phyloP scores from a whole-genome alignment of 331 rosid genomes.

The Malus hybrid region DNA sequence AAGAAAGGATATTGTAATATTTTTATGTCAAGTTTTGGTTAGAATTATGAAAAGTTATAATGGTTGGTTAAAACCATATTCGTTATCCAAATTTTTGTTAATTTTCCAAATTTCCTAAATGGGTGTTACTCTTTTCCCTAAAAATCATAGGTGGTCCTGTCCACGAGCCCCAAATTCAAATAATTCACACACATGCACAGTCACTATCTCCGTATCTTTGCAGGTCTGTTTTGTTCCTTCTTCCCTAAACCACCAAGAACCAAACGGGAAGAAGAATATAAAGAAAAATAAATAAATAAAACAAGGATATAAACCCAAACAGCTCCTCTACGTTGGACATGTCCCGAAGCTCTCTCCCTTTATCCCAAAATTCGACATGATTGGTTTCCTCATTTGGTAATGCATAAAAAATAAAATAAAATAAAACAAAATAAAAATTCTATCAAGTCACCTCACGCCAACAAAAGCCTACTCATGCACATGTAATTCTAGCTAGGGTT shows the following conservation, averaged over 20 bases:
- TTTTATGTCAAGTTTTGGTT: no score
- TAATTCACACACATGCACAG: not conserved
- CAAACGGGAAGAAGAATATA: not conserved
- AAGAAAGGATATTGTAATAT: no score
- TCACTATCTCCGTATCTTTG: not conserved
- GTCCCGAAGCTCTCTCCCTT: conserved; percentile 9
- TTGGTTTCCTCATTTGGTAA: conserved; percentile 36
- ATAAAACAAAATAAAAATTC: not conserved
- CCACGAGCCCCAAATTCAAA: conserved; percentile 26
- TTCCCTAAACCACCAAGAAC: not conserved
- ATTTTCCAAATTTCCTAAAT: not conserved
- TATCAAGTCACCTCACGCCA: conserved; percentile 13
- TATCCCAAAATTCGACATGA: conserved; percentile 33
- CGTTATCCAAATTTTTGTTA: no score
- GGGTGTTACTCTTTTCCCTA: conserved; percentile 34
- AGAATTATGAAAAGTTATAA: no score
- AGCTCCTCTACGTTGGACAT: conserved; percentile 26
- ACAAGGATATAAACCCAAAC: conserved; percentile 17
- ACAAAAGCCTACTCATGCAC: conserved; percentile 10
- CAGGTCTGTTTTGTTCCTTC: conserved; percentile 37
- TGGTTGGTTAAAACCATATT: no score
- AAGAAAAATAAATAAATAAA: not conserved
- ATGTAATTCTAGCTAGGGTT: not conserved
- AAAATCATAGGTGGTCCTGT: conserved; percentile 37
- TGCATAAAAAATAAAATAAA: conserved; percentile 4